Percentiles rank a stretch among this genome's conserved stretches.
Conservation (phyloP, 1,284 basidiomycete species). For the Cutaneotrichosporon arboriforme region DNA sequence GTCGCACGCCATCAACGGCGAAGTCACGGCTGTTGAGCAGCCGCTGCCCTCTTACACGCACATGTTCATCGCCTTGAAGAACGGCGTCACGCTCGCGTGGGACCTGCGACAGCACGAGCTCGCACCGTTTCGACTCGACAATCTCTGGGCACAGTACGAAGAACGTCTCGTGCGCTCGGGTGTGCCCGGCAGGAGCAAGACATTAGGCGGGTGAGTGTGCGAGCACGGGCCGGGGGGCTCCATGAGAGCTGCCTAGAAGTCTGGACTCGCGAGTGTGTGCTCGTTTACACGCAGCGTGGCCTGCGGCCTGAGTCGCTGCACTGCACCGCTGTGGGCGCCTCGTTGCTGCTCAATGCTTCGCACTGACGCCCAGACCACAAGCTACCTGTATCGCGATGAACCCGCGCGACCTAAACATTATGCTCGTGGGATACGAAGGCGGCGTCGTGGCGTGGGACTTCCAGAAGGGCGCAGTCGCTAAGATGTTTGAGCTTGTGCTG, state of each 20-base stretch:
- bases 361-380: constrained; percentile 1
- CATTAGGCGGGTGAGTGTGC: constrained; percentile 46
- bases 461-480: constrained; percentile 59
- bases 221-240: too few relatives aligned
- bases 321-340: not conserved
- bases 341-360: not conserved
- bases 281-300: too few relatives aligned
- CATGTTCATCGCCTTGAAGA: constrained; percentile 44
- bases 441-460: constrained; percentile 70
- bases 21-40: constrained; percentile 36
- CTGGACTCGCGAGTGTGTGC: too few relatives aligned
- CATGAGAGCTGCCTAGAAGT: too few relatives aligned
- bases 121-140: constrained; percentile 61
- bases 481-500: constrained; percentile 62
- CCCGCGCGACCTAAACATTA: constrained; percentile 71
- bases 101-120: constrained; percentile 62
- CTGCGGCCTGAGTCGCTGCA: too few relatives aligned
- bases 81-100: constrained; percentile 55
- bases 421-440: constrained; percentile 77
- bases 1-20: constrained; percentile 27
- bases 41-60: constrained; percentile 40
- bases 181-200: constrained; percentile 51
- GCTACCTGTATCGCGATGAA: constrained; percentile 59
- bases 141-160: constrained; percentile 71
- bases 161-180: constrained; percentile 59